These are phyloP conservation scores for Fusarium equiseti DNA, from an alignment of 2,329 filamentous ascomycete genomes.

Conservation along the genomic window DNA sequence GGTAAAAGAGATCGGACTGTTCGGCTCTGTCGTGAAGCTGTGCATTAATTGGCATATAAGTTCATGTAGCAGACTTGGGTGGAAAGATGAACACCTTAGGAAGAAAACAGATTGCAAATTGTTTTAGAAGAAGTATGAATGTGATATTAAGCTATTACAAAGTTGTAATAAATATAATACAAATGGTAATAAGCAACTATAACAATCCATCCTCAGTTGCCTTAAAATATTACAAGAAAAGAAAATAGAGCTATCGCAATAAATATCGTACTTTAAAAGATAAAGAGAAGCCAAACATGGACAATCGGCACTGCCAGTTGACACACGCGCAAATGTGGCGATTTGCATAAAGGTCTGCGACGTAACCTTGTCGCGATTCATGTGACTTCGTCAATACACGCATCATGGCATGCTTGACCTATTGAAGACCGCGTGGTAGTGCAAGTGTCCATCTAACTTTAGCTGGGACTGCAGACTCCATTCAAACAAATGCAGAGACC, in stretches of 20 bases:
- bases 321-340: conserved; percentile 6
- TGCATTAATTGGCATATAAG: neutral
- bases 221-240: too few species aligned
- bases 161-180: neutral
- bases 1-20: too few species aligned
- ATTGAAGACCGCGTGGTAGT: neutral
- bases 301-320: conserved; percentile 3
- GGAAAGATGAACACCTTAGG: too few species aligned
- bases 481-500: conserved; percentile 31
- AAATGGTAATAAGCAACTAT: neutral
- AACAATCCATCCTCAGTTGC: neutral
- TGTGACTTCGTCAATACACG: conserved; percentile 2
- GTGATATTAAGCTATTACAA: neutral
- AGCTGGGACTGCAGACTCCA: conserved; percentile 15
- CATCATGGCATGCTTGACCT: conserved; percentile 7
- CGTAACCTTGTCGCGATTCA: neutral
- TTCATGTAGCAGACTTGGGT: too few species aligned
- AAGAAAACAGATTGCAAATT: too few species aligned
- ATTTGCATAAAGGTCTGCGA: neutral
- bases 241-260: neutral
- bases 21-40: neutral
- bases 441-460: neutral
- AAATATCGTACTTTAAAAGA: neutral
- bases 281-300: accelerated
- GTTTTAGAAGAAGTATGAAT: neutral